These are phyloP conservation scores for Cercospora sp. DNA, from an alignment of 2,329 filamentous ascomycete genomes.

Conservation along the genomic window DNA sequence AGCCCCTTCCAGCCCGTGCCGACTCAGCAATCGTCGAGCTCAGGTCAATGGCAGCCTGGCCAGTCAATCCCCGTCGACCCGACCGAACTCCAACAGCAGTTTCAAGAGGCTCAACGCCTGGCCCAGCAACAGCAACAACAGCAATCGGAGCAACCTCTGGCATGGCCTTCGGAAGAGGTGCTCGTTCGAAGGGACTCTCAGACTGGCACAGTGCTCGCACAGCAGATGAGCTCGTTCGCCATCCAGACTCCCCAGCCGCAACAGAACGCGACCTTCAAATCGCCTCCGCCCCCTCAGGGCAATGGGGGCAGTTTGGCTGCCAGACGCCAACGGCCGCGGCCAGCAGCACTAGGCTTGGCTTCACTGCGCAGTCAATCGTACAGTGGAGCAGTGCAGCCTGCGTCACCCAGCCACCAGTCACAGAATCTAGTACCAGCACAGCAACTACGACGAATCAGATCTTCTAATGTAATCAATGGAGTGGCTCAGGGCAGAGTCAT, in stretches of 20 bases:
- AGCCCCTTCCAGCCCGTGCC: constrained; percentile 19
- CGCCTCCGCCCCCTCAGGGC: constrained; percentile 37
- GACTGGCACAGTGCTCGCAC: constrained; percentile 36
- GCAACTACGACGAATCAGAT: constrained; percentile 56
- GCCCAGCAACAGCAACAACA: constrained; percentile 22
- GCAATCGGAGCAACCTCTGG: constrained; percentile 37
- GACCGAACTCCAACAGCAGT: constrained; percentile 38
- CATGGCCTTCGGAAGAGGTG: constrained; percentile 37
- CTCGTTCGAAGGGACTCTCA: constrained; percentile 37
- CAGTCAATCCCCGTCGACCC: constrained; percentile 42
- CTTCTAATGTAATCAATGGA: constrained; percentile 49
- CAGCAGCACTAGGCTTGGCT: constrained; percentile 46
- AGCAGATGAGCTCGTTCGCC: constrained; percentile 41
- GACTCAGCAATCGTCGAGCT: constrained; percentile 21
- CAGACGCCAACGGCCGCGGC: constrained; percentile 42
- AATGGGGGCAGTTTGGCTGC: constrained; percentile 43
- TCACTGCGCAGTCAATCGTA: constrained; percentile 46
- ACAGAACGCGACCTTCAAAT: constrained; percentile 38
- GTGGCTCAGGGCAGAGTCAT: constrained; percentile 48
- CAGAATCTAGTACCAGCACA: constrained; percentile 67
- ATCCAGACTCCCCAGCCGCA: constrained; percentile 38
- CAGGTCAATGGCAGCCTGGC: constrained; percentile 41
- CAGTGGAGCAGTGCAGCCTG: constrained; percentile 42
- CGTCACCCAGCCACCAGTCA: constrained; percentile 52
- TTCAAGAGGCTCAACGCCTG: constrained; percentile 34